phyloP scores from a whole-genome alignment of 176 grass and related monocot genomes.

The Chloris gayana region DNA sequence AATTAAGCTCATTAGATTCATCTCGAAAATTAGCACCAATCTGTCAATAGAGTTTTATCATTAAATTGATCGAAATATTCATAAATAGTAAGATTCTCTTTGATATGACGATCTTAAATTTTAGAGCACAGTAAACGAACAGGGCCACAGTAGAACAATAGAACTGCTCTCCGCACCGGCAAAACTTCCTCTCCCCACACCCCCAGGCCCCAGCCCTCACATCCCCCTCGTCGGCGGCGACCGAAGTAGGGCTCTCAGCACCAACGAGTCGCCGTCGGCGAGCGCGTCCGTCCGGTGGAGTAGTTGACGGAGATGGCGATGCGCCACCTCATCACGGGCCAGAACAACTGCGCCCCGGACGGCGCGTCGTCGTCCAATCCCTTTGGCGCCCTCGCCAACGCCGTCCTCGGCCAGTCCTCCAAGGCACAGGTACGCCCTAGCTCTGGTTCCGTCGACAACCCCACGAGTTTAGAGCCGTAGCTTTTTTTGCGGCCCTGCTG shows the following conservation, averaged over 20 bases:
- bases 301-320: conserved; percentile 65
- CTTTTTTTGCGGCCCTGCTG: background rate
- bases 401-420: conserved; percentile 71
- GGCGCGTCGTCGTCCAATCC: conserved; percentile 90
- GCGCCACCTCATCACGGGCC: conserved; percentile 83
- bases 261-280: background rate
- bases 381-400: conserved; percentile 69
- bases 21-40: too few relatives aligned
- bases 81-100: too few relatives aligned
- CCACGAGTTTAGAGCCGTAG: background rate
- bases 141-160: background rate
- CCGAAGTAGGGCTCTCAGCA: background rate
- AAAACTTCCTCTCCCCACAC: conserved; percentile 20
- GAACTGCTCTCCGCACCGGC: conserved; percentile 31
- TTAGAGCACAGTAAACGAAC: too few relatives aligned
- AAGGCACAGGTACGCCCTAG: conserved; percentile 62
- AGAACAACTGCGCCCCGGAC: conserved; percentile 68
- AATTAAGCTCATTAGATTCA: too few relatives aligned
- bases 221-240: conserved; percentile 36
- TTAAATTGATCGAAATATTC: too few relatives aligned
- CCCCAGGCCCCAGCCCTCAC: too few relatives aligned
- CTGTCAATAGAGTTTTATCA: too few relatives aligned
- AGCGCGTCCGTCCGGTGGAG: background rate
- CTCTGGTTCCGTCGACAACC: background rate
- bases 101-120: too few relatives aligned